These are phyloP conservation scores for Rosa lucieae DNA, from an alignment of 306 rosid species.

Conservation along the genomic window DNA sequence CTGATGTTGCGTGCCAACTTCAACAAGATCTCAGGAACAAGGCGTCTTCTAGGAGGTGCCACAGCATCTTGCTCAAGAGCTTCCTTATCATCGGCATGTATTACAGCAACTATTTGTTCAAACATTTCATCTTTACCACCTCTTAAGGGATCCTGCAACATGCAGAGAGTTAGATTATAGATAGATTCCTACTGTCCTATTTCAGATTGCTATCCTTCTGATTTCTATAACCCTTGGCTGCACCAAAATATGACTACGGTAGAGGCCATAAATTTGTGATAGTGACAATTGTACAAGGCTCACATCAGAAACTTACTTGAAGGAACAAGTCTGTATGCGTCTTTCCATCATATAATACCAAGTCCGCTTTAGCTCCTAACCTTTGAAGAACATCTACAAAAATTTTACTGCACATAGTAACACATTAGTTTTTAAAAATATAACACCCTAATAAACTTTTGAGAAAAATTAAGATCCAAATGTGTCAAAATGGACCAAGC, in stretches of 20 bases:
- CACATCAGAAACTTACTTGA: constrained; percentile 51
- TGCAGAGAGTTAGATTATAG: constrained; percentile 10
- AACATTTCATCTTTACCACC: constrained; percentile 86
- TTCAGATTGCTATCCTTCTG: not conserved
- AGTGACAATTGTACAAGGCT: not conserved
- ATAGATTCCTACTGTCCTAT: not conserved
- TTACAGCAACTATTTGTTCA: constrained; percentile 55
- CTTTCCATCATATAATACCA: constrained; percentile 76
- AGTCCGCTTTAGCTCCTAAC: constrained; percentile 65
- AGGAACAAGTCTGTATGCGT: constrained; percentile 96
- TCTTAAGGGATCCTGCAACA: constrained; percentile 83
- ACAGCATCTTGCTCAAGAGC: constrained; percentile 61
- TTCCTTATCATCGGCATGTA: constrained; percentile 71
- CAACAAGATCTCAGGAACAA: constrained; percentile 81
- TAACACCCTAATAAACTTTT: not conserved
- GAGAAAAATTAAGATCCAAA: not conserved
- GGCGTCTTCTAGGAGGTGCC: constrained; percentile 73
- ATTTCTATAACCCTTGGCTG: not conserved
- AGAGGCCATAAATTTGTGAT: not conserved
- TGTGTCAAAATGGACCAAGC: not conserved
- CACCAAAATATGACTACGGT: too few species aligned
- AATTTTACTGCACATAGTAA: constrained; percentile 54
- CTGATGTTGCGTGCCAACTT: constrained; percentile 63
- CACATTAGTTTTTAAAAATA: constrained; percentile 16
- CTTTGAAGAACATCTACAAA: constrained; percentile 60